phyloP scores from a whole-genome alignment of 306 rosid genomes.

The Ammopiptanthus mongolicus region DNA sequence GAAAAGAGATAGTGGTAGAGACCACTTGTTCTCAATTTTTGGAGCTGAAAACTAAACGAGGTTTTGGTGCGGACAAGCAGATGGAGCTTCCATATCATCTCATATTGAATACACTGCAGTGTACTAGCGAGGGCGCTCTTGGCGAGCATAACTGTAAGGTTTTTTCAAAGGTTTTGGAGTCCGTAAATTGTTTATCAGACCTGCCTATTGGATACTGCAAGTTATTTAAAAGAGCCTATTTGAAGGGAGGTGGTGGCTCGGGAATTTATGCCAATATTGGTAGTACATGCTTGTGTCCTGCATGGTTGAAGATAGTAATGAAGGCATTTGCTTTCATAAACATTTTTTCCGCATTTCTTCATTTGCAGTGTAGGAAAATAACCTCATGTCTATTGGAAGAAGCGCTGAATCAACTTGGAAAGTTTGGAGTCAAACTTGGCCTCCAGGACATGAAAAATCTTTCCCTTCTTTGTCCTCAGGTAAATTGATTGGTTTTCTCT shows the following conservation, averaged over 20 bases:
- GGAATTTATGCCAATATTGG: slow-evolving; percentile 8
- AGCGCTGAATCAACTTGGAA: slow-evolving; percentile 48
- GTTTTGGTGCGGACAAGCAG: slow-evolving; percentile 33
- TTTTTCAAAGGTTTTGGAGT: slow-evolving; percentile 51
- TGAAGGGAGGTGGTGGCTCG: slow-evolving; percentile 23
- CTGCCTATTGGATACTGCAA: slow-evolving; percentile 57
- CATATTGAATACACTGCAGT: slow-evolving; percentile 39
- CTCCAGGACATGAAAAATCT: slow-evolving; percentile 57
- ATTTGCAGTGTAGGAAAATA: slow-evolving; percentile 39
- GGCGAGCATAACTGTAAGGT: slow-evolving; percentile 40
- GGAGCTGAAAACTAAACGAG: slow-evolving; percentile 16
- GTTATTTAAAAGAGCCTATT: slow-evolving; percentile 39
- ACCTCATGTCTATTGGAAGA: slow-evolving; percentile 40
- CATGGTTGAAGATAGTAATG: slow-evolving; percentile 69
- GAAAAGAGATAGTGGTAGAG: slow-evolving; percentile 17
- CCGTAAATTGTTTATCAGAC: slow-evolving; percentile 58
- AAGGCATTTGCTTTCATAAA: slow-evolving; percentile 75
- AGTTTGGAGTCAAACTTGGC: slow-evolving; percentile 45
- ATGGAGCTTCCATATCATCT: slow-evolving; percentile 50
- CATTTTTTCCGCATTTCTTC: slow-evolving; percentile 50
- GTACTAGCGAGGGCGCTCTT: slow-evolving; percentile 21
- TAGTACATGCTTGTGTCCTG: slow-evolving; percentile 65
- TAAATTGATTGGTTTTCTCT: slow-evolving; percentile 29
- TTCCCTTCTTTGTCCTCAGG: slow-evolving; percentile 70
- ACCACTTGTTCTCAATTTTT: slow-evolving; percentile 1